Evolutionary conservation across 1,284 basidiomycete genomes (phyloP).

Genomic region (Pseudozyma flocculosa): DNA sequence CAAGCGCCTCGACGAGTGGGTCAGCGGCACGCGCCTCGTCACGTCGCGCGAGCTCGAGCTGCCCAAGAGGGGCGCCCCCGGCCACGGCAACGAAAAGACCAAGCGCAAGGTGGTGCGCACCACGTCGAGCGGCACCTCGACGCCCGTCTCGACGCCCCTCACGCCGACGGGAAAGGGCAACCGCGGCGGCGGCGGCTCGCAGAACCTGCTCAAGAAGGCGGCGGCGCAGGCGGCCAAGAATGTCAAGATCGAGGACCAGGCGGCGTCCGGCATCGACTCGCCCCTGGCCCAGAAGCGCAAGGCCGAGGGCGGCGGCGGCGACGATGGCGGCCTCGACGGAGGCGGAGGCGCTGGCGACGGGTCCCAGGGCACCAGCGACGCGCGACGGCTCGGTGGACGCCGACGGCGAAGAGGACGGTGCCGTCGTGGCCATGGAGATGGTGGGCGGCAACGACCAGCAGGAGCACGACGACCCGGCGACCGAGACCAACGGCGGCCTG

Average conservation of each 20-base stretch:
- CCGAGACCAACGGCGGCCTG: slow-evolving; percentile 56
- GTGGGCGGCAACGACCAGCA: slow-evolving; percentile 50
- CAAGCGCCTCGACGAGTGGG: slow-evolving; percentile 92
- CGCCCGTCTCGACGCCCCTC: slow-evolving; percentile 25
- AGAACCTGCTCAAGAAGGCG: slow-evolving; percentile 71
- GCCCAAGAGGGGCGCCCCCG: slow-evolving; percentile 67
- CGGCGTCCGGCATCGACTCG: slow-evolving; percentile 62
- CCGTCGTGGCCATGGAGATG: slow-evolving; percentile 62
- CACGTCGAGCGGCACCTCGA: slow-evolving; percentile 24
- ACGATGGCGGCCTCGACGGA: too few species aligned
- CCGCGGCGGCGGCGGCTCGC: slow-evolving; percentile 16
- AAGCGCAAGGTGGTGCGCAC: slow-evolving; percentile 49
- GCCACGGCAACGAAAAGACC: slow-evolving; percentile 59
- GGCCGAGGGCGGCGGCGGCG: too few species aligned
- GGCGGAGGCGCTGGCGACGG: slow-evolving; percentile 66
- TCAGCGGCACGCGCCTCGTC: slow-evolving; percentile 82
- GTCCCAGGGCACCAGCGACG: slow-evolving; percentile 23
- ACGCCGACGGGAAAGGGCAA: slow-evolving; percentile 30
- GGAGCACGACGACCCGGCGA: slow-evolving; percentile 39
- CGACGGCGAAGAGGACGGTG: slow-evolving; percentile 60
- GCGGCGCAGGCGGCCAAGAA: slow-evolving; percentile 68
- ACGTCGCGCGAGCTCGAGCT: slow-evolving; percentile 86
- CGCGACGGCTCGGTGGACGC: slow-evolving; percentile 56
- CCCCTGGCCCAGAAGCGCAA: slow-evolving; percentile 68
- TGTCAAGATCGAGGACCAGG: slow-evolving; percentile 20